Base-by-base conservation (phyloP, 371 early-diverging fungal genomes). In the Mortierella sp. region DNA sequence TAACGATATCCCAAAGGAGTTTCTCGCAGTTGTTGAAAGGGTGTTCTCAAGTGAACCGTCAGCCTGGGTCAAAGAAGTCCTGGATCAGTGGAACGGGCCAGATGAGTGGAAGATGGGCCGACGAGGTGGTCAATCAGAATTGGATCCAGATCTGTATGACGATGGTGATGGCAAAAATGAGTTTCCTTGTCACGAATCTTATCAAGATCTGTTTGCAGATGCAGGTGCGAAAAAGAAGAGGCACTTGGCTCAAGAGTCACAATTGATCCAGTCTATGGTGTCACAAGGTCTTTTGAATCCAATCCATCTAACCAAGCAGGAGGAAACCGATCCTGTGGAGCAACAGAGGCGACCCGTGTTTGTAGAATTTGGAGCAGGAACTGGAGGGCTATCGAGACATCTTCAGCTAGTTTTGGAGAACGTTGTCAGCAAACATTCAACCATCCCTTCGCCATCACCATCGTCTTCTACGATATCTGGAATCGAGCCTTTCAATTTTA, bases 311-410 rank as follows among this genome's bases (percentile, higher is more conserved):
- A 3, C 13, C 48, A 47, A 64, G 21, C 63, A 52, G 21, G 52
- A 62, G n/a, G 43, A 3, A 45, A 7, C 41, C 8, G 43, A 11
- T 1, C 65, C 4, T 15, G 22, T 4, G 15, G 13, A 32, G 24
- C 47, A 38, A 62, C 24, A 21, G 3, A 62, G 65, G 40, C 65
- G 61, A 21, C 58, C 77, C 0, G 79, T 79, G 0, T 79, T 79
- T 67, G 74, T 79, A 9, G 79, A 79, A 43, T 79, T 79, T 67
- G 79, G 79, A n/a, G 79, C 79, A 55, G 79, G 79, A 32, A 79
- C 79, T 3, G 79, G 79, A 13, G 79, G 79, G 16, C 52, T 79
- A 4, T 79, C 79, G 33, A 45, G 79, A 47, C 79, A 79, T 65
- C 55, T 79, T 13, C 79, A 79, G 32, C 67, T 79, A 47, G 74